phyloP scores from a whole-genome alignment of 768 basidiomycete species.

The Kwoniella sp. region DNA sequence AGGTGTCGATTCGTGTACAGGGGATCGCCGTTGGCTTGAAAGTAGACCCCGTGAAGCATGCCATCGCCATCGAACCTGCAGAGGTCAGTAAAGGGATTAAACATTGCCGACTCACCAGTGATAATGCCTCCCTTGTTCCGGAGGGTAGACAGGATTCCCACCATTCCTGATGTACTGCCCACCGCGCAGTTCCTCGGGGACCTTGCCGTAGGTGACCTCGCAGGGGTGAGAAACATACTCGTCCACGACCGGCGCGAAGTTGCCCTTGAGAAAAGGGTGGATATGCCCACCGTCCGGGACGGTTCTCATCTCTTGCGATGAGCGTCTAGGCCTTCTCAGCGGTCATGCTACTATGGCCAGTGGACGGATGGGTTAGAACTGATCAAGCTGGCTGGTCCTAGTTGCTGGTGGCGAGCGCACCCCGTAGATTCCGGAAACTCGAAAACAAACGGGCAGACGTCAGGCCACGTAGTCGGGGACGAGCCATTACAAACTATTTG shows the following conservation, averaged over 20 bases:
- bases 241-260: constrained; percentile 49
- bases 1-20: constrained; percentile 50
- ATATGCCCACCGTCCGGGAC: constrained; percentile 7
- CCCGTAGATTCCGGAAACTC: no score
- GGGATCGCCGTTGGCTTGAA: constrained; percentile 27
- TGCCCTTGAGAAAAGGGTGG: constrained; percentile 51
- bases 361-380: no score
- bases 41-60: constrained; percentile 52
- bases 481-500: no score
- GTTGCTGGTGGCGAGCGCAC: no score
- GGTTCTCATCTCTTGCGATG: no score
- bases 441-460: no score
- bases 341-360: no score
- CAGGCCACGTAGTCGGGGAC: no score
- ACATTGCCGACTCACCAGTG: constrained; percentile 37
- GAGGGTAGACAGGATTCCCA: constrained; percentile 48
- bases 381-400: no score
- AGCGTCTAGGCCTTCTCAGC: no score
- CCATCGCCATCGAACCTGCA: constrained; percentile 54
- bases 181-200: constrained; percentile 49
- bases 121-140: constrained; percentile 43
- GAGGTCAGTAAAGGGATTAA: no score
- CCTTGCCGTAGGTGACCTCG: constrained; percentile 34
- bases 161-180: constrained; percentile 53
- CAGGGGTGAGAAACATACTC: constrained; percentile 47